phyloP scores from a whole-genome alignment of 163 green algal species.

The Trebouxiophyceae sp. region DNA sequence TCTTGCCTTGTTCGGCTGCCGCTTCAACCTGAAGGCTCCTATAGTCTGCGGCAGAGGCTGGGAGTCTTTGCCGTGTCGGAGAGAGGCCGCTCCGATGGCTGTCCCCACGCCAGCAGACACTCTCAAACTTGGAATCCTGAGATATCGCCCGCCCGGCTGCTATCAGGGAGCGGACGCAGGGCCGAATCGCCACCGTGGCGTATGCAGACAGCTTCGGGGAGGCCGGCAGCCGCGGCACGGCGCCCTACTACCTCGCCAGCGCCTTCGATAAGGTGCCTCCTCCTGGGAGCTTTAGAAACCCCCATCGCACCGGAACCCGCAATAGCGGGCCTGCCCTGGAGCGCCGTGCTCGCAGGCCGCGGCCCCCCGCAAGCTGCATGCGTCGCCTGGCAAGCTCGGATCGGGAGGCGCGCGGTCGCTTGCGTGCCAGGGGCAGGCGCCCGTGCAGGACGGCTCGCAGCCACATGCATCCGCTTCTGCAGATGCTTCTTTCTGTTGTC shows the following conservation, averaged over 20 bases:
- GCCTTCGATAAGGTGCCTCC: slow-evolving; percentile 35
- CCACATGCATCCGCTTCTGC: too few relatives aligned
- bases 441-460: too few relatives aligned
- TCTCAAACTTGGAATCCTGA: neutral
- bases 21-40: neutral
- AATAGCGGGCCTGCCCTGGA: too few relatives aligned
- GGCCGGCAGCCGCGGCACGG: slow-evolving; percentile 42
- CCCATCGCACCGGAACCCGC: too few relatives aligned
- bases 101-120: neutral
- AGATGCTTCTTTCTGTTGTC: too few relatives aligned
- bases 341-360: too few relatives aligned
- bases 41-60: neutral
- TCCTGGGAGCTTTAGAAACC: neutral
- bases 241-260: slow-evolving; percentile 53
- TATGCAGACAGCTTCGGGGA: slow-evolving; percentile 55
- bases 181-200: slow-evolving; percentile 22
- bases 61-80: neutral
- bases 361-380: too few relatives aligned
- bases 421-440: too few relatives aligned
- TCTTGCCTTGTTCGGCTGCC: too few relatives aligned
- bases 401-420: too few relatives aligned
- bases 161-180: slow-evolving; percentile 8
- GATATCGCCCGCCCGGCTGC: neutral
- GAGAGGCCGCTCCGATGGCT: neutral
- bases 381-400: too few relatives aligned